Evolutionary conservation across 768 basidiomycete species (phyloP), one percentile per base, ranked within the genome.

Genomic region (Naganishia vishniacii): DNA sequence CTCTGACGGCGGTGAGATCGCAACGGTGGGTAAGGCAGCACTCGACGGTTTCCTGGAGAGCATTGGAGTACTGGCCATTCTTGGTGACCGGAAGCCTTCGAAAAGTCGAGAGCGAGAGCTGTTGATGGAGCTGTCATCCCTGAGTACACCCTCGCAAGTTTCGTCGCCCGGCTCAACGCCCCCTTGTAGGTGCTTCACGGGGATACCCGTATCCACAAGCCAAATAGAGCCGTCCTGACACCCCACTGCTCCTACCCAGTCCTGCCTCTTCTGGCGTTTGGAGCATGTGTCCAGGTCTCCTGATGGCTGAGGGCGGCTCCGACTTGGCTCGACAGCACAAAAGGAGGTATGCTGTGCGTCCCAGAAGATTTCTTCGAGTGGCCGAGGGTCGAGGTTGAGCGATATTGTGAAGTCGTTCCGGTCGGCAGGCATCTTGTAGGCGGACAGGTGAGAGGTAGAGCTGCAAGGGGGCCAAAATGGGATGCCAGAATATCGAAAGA

Each of bases 141-240:
- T 15, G 9, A 41, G 15, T 13, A 26, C 13, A 3, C 4, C 47
- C 28, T 47, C 62, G 25, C 48, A 23, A 3, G 34, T 3, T 18
- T 29, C 62, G 32, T 29, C 26, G 25, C 31, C 62, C 4, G 4
- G 26, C 16, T 41, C 48, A 44, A 28, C 20, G 4, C 25, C 48
- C 28, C 15, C 16, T 20, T 28, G 5, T 13, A 34, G 32, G 18
- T n/a, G 32, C 23, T 48, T 40, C 31, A 34, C 28, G 28, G 18
- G 12, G 9, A 53, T 44, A 8, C 49, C 53, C 5, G 47, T 42
- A 20, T 64, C 56, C n/a, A 64, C 12, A 13, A 64, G 32, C 63
- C 63, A 64, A 11, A 64, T 46, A 13, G 63, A 58, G 7, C 63
- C 63, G 40, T 64, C 63, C 5, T 47, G n/a, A 15, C 63, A 64